Evolutionary conservation across 169 alveolate genomes (phyloP).

Genomic region (Haemoproteus tartakovskyi): DNA sequence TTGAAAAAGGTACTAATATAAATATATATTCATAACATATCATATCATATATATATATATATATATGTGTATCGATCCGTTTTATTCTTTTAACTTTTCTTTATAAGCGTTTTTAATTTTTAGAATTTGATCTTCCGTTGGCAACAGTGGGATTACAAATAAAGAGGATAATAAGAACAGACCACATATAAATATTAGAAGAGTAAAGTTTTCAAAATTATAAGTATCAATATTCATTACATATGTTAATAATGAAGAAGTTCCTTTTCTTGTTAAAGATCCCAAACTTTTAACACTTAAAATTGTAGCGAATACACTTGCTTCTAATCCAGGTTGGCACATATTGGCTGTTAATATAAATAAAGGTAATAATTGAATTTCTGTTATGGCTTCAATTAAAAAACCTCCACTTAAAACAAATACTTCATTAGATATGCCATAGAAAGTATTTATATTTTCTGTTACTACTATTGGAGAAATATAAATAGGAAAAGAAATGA

Average conservation of each 20-base stretch:
- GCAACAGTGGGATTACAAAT: constrained; percentile 18
- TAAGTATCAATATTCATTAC: constrained; percentile 86
- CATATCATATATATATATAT: no score
- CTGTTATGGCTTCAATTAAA: constrained; percentile 90
- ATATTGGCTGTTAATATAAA: constrained; percentile 90
- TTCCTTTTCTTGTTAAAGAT: constrained; percentile 83
- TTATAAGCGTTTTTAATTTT: neutral
- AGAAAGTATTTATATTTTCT: constrained; percentile 80
- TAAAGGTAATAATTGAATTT: constrained; percentile 90
- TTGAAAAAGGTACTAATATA: no score
- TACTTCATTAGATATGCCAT: constrained; percentile 88
- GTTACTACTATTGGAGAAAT: constrained; percentile 84
- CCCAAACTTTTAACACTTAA: constrained; percentile 92
- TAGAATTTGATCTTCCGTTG: constrained; percentile 27
- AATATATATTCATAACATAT: no score
- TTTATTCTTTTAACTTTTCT: no score
- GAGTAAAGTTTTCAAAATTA: constrained; percentile 86
- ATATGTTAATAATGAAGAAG: constrained; percentile 89
- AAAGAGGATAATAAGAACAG: constrained; percentile 52
- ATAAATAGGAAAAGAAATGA: constrained; percentile 82
- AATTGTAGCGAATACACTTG: constrained; percentile 93
- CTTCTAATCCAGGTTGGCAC: constrained; percentile 96
- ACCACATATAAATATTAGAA: constrained; percentile 86
- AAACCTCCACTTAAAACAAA: constrained; percentile 90
- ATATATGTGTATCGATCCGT: no score